Percentiles rank a stretch among this genome's conserved stretches.
phyloP scores from a whole-genome alignment of 179 eudicot species.

The Drosera spatulata region DNA sequence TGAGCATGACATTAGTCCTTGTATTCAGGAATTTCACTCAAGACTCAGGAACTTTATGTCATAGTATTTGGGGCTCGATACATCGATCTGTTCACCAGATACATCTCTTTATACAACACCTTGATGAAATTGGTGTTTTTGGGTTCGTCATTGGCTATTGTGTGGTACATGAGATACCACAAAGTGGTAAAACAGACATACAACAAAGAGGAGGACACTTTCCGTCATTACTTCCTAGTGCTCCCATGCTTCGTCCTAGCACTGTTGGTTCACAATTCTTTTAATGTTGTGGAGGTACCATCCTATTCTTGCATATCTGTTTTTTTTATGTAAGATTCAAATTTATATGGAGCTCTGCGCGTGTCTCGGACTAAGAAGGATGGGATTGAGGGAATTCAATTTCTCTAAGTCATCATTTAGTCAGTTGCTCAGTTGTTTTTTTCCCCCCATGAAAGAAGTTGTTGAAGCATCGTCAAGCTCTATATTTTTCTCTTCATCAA shows the following conservation, averaged over 20 bases:
- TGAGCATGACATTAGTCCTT: background rate
- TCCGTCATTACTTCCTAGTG: constrained; percentile 31
- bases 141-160: constrained; percentile 23
- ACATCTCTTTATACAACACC: constrained; percentile 24
- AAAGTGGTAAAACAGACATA: constrained; percentile 49
- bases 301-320: background rate
- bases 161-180: constrained; percentile 38
- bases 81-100: constrained; percentile 23
- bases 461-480: too few species aligned
- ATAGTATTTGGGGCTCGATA: constrained; percentile 27
- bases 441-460: too few species aligned
- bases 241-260: constrained; percentile 37
- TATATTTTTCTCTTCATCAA: too few species aligned
- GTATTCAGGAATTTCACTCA: constrained; percentile 27
- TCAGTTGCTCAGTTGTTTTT: too few species aligned
- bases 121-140: constrained; percentile 29
- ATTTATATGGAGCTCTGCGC: too few species aligned
- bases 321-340: background rate
- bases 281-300: constrained; percentile 30
- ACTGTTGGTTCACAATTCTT: constrained; percentile 32
- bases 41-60: constrained; percentile 32
- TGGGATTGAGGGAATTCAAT: too few species aligned
- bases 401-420: too few species aligned
- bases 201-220: constrained; percentile 40
- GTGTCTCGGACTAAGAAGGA: too few species aligned